Base-by-base conservation (phyloP, 2,329 filamentous ascomycete species). In the Cladorrhinum sp. region DNA sequence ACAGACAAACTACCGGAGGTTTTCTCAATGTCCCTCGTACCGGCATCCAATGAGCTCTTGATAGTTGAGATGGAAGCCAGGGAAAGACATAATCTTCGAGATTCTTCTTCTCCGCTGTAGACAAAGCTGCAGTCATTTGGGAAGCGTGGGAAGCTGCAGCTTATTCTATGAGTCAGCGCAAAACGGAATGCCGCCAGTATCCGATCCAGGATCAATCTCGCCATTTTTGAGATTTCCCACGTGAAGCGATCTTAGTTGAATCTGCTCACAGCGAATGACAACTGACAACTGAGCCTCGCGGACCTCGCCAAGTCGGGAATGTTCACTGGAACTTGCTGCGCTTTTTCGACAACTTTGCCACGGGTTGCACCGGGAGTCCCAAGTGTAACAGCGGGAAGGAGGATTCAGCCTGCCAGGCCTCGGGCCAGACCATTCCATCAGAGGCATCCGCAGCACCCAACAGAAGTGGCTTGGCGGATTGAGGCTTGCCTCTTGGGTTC, bases 221-320 rank as follows among this genome's bases (percentile, higher is more conserved):
- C 39, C n/a, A 21, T 28, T 51, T 28, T 51, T 23, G 42, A 23
- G 7, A 26, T 26, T 26, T 51, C 16, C 33, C 54, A 56, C 54
- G 54, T 56, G 54, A 48, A 24, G 14, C 39, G 3, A 24, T 26
- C 49, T 21, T 16, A 26, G 14, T 51, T 10, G 4, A 50, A 18
- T 4, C 10, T 55, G 6, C 53, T 55, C 33, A 18, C 20, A 20
- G 33, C 53, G 53, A 46, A 55, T 55, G 53, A 55, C 53, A 55
- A 26, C 36, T n/a, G 53, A 55, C 54, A 56, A 28, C 28, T 56
- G 54, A 6, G 54, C 54, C 54, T 56, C 39, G 54, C 36, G 54
- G 5, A 33, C 36, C 54, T 56, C 24, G 54, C 54, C 54, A 56
- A 56, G 54, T 24, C n/a, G 16, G 52, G 26, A 24, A n/a, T n/a